These are phyloP conservation scores for Rutidosis leptorrhynchoides DNA, from an alignment of 129 eudicot species.

Conservation along the genomic window DNA sequence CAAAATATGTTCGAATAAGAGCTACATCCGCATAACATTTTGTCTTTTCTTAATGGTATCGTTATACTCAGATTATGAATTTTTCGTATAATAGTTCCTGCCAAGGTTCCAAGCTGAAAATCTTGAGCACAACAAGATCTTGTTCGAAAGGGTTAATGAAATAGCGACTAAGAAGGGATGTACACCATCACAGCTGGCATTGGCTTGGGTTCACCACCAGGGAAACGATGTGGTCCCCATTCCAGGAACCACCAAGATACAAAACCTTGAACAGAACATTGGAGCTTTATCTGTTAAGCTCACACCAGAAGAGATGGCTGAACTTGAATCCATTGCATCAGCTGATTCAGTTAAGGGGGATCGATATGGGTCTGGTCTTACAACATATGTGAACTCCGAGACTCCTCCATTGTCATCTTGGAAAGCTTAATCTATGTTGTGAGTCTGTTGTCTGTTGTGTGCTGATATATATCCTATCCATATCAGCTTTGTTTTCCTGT, in stretches of 20 bases:
- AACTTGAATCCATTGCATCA: slow-evolving; percentile 47
- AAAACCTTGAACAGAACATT: slow-evolving; percentile 45
- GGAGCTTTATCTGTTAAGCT: slow-evolving; percentile 46
- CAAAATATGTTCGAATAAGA: neutral
- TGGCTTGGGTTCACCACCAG: slow-evolving; percentile 70
- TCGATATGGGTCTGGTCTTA: slow-evolving; percentile 8
- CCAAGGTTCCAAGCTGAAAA: slow-evolving; percentile 65
- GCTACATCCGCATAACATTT: neutral
- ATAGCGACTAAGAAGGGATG: slow-evolving; percentile 59
- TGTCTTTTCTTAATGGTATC: neutral
- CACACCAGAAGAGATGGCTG: slow-evolving; percentile 44
- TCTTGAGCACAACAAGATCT: slow-evolving; percentile 47
- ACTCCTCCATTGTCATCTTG: slow-evolving; percentile 50
- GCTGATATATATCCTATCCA: neutral
- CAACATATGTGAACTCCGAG: slow-evolving; percentile 36
- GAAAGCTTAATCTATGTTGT: slow-evolving; percentile 31
- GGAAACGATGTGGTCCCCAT: slow-evolving; percentile 60
- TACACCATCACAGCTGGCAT: slow-evolving; percentile 49
- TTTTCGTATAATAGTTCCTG: slow-evolving; percentile 25
- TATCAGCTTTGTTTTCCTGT: slow-evolving; percentile 1
- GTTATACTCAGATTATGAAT: neutral
- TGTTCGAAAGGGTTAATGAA: slow-evolving; percentile 38
- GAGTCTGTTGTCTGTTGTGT: slow-evolving; percentile 8
- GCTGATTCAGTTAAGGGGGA: slow-evolving; percentile 38
- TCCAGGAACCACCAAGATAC: slow-evolving; percentile 57